phyloP scores from a whole-genome alignment of 2,329 filamentous ascomycete species.

The Aspergillus jensenii region DNA sequence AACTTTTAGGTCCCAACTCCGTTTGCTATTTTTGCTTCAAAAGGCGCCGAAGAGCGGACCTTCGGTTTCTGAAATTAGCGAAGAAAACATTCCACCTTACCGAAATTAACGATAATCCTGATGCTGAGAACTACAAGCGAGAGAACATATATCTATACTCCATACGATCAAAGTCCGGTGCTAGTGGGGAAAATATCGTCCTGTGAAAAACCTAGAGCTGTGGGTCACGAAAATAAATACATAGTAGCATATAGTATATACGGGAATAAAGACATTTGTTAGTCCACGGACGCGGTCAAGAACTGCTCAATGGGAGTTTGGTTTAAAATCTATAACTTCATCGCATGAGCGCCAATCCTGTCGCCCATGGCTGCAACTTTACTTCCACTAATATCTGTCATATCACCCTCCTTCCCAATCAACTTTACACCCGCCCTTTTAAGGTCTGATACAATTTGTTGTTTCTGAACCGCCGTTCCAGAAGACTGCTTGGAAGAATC shows the following conservation, averaged over 20 bases:
- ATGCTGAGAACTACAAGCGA: conserved; percentile 32
- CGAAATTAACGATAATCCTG: conserved; percentile 59
- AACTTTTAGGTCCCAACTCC: conserved; percentile 65
- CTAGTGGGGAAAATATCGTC: background rate
- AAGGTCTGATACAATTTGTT: conserved; percentile 63
- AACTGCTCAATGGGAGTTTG: background rate
- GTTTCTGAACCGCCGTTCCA: conserved; percentile 45
- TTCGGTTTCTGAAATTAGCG: conserved; percentile 71
- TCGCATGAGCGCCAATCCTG: conserved; percentile 28
- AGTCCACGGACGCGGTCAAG: background rate
- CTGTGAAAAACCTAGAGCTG: background rate
- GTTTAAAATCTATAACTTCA: conserved; percentile 35
- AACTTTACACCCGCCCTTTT: conserved; percentile 88
- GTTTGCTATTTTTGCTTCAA: conserved; percentile 93
- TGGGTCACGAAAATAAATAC: background rate
- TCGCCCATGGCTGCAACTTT: conserved; percentile 54
- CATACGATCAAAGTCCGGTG: conserved; percentile 29
- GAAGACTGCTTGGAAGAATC: conserved; percentile 48
- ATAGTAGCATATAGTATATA: background rate
- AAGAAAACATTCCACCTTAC: conserved; percentile 65
- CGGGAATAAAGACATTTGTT: background rate
- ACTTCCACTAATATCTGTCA: conserved; percentile 80
- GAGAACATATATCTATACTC: conserved; percentile 42
- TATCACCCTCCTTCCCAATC: conserved; percentile 84
- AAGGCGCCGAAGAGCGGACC: conserved; percentile 78